phyloP scores from a whole-genome alignment of 2,329 filamentous ascomycete genomes.

The Coleophoma cylindrospora region DNA sequence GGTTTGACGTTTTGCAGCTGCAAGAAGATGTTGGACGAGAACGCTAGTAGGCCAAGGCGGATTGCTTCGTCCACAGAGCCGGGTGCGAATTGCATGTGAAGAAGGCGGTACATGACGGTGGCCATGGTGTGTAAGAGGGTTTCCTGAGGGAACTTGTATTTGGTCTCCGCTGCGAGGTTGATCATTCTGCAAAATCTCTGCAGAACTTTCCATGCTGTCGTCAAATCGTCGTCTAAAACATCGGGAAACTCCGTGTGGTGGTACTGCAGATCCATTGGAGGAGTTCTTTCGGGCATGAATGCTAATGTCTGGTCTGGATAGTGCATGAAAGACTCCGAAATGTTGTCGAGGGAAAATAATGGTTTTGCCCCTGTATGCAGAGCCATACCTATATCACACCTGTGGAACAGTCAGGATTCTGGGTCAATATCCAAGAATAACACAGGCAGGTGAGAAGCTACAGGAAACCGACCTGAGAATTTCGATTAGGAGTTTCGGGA shows the following conservation, averaged over 20 bases:
- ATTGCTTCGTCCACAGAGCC: neutral
- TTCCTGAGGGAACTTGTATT: neutral
- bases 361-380: neutral
- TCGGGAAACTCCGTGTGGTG: neutral
- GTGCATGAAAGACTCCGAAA: neutral
- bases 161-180: conserved; percentile 38
- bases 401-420: neutral
- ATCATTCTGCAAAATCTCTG: neutral
- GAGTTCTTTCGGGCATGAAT: neutral
- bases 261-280: neutral
- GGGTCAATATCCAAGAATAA: neutral
- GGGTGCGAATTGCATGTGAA: neutral
- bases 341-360: neutral
- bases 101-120: neutral
- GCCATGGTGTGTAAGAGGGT: neutral
- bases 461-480: neutral
- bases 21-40: neutral
- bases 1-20: neutral
- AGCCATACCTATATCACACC: neutral
- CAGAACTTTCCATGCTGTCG: neutral
- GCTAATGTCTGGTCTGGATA: neutral
- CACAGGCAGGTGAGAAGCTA: neutral
- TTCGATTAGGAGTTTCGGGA: neutral
- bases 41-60: neutral
- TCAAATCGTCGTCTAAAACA: neutral